Evolutionary conservation across 2,329 filamentous ascomycete genomes (phyloP).

Genomic region (Neobulgaria alba): DNA sequence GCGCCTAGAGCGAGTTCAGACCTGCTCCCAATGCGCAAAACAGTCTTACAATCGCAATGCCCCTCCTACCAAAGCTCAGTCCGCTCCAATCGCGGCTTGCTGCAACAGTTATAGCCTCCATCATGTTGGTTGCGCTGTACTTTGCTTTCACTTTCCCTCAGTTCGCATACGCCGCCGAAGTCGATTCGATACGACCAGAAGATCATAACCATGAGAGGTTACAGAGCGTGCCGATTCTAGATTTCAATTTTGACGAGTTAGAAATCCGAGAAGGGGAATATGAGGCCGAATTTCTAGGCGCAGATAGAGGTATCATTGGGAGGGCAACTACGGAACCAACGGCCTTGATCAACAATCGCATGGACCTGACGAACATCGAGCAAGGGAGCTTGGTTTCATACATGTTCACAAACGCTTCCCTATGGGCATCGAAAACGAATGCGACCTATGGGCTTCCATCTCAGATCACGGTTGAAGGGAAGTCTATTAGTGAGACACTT

Average conservation of each 20-base stretch:
- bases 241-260: conserved; percentile 25
- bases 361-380: conserved; percentile 48
- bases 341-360: conserved; percentile 56
- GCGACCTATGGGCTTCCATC: conserved; percentile 30
- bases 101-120: conserved; percentile 54
- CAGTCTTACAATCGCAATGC: conserved; percentile 22
- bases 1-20: too few species aligned
- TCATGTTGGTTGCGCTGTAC: conserved; percentile 52
- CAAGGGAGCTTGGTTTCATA: conserved; percentile 56
- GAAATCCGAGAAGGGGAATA: conserved; percentile 36
- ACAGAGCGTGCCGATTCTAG: conserved; percentile 28
- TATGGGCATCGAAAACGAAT: conserved; percentile 38
- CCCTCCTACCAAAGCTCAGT: conserved; percentile 42
- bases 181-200: conserved; percentile 34
- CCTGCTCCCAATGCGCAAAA: conserved; percentile 16
- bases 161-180: conserved; percentile 55
- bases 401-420: conserved; percentile 49
- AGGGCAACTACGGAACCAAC: conserved; percentile 42
- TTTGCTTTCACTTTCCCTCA: conserved; percentile 49
- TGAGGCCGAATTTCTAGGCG: conserved; percentile 50
- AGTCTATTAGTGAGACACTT: conserved; percentile 1
- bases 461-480: conserved; percentile 16
- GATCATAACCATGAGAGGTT: conserved; percentile 40
- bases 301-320: conserved; percentile 56
- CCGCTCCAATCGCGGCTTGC: conserved; percentile 65